Conservation (phyloP, 2,329 filamentous ascomycete genomes). For the Didymosphaeria variabile region DNA sequence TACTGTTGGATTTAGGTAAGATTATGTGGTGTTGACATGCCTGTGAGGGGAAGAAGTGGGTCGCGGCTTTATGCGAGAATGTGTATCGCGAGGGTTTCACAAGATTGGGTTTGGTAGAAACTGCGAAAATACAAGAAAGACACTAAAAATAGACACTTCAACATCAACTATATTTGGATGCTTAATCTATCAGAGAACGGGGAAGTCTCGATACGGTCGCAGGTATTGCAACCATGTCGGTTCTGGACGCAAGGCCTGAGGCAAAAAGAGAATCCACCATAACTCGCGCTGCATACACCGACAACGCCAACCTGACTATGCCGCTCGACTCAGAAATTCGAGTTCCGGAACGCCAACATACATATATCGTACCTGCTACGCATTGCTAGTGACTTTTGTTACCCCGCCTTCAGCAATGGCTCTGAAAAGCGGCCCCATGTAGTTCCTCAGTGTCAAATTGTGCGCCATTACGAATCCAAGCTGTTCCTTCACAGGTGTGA, state of each 20-base stretch:
- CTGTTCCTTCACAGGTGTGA: conserved; percentile 70
- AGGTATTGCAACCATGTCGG: background rate
- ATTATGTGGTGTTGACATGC: background rate
- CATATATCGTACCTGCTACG: conserved; percentile 1
- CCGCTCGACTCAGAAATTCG: background rate
- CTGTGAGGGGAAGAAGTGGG: background rate
- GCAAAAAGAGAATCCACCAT: background rate
- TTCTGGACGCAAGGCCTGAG: background rate
- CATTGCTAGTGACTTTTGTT: background rate
- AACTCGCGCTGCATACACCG: conserved; percentile 3
- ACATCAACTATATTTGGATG: conserved; percentile 3
- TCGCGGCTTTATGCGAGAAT: background rate
- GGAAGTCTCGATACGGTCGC: conserved; percentile 5
- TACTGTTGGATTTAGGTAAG: background rate
- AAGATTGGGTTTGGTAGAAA: background rate
- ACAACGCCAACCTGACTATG: conserved; percentile 10
- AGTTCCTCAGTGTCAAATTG: conserved; percentile 60
- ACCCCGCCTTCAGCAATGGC: conserved; percentile 46
- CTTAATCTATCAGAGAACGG: conserved; percentile 6
- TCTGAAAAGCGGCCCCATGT: conserved; percentile 48
- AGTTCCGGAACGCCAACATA: conserved; percentile 4
- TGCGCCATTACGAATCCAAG: conserved; percentile 76
- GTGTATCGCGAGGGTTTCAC: conserved; percentile 11
- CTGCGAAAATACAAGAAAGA: background rate
- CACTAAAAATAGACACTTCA: background rate